Evolutionary conservation across 345 rosid genomes (phyloP), one percentile per base, ranked within the genome.

Genomic region (Brassica cretica): DNA sequence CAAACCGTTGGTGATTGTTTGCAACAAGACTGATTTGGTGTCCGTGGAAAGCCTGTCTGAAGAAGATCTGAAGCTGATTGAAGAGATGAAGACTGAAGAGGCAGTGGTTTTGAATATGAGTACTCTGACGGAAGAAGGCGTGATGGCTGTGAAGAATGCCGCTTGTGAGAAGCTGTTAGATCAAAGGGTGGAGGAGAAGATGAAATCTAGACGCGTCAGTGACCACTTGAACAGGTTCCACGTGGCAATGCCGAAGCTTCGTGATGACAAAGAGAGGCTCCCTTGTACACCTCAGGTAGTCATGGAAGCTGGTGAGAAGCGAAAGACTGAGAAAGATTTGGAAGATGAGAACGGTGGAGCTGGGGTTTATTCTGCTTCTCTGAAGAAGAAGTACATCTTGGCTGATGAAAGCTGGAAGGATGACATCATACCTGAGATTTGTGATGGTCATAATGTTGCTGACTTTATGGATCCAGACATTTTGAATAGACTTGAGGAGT

Each of bases 11-110:
- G 84, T 88, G 62, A 86, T 94, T 73, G 98, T 94, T 56, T 92
- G 97, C 87, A 90, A 92, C 84, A 92, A 94, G 90, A 87, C 98
- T 71, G 98, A 92, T 83, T 70, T 94, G 86, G 93, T 88, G 90
- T 88, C 98, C 25, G 49, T 90, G 83, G 91, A 92, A 66, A 87
- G 82, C 67, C 46, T 90, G 59, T 78, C 90, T 5, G 92, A 88
- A 66, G 98, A 86, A 68, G 98, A 94, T 58, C 77, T 8, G 86
- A 87, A 90, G 71, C 75, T 94, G 83, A 87, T 94, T 33, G 84
- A 75, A 83, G 94, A 88, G 73, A 94, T 92, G 97, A 89, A 88
- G 15, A 46, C 14, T 46, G 56, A 49, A 49, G 56, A n/a, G 18
- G 18, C 15, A 0, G 18, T 49, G 56, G 56, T 49, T 49, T 49